phyloP scores from a whole-genome alignment of 2,329 filamentous ascomycete genomes.

The Diplocarpon mali region DNA sequence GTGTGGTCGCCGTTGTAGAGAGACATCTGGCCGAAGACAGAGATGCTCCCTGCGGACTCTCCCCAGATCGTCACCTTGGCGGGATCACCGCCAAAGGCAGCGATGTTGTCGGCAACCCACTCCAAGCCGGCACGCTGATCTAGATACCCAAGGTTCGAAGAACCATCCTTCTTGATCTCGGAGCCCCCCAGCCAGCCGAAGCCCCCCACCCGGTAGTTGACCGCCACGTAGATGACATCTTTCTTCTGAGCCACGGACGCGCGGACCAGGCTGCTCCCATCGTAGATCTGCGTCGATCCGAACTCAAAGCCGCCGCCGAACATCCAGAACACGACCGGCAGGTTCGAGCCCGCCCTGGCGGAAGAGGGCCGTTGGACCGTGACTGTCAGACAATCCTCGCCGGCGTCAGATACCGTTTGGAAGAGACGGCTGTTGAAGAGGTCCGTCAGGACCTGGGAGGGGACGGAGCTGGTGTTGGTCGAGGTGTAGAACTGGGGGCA shows the following conservation, averaged over 20 bases:
- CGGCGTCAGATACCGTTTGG: slow-evolving; percentile 40
- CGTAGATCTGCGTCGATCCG: slow-evolving; percentile 40
- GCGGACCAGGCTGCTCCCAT: slow-evolving; percentile 36
- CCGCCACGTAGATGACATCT: slow-evolving; percentile 62
- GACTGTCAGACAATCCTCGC: slow-evolving; percentile 55
- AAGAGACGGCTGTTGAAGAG: slow-evolving; percentile 47
- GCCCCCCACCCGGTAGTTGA: slow-evolving; percentile 67
- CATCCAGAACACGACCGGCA: slow-evolving; percentile 63
- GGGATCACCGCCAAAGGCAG: slow-evolving; percentile 56
- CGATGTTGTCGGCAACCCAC: slow-evolving; percentile 72
- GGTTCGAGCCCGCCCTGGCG: slow-evolving; percentile 40
- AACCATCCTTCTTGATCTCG: slow-evolving; percentile 55
- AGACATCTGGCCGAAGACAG: slow-evolving; percentile 65
- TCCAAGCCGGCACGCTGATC: slow-evolving; percentile 64
- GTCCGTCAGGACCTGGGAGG: slow-evolving; percentile 35
- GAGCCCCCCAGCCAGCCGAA: slow-evolving; percentile 65
- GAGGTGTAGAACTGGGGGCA: slow-evolving; percentile 58
- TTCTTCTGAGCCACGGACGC: slow-evolving; percentile 39
- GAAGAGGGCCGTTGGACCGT: slow-evolving; percentile 48
- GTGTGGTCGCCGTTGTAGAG: slow-evolving; percentile 61
- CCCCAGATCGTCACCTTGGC: slow-evolving; percentile 35
- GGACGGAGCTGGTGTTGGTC: slow-evolving; percentile 27
- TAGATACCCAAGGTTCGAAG: slow-evolving; percentile 58
- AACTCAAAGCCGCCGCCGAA: slow-evolving; percentile 56
- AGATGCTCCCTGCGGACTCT: slow-evolving; percentile 52